A percentile compares a stretch with the other conserved stretches of the same genome.
These are phyloP conservation scores for Pleurotus platypus DNA, from an alignment of 768 basidiomycete genomes.

Conservation along the genomic window DNA sequence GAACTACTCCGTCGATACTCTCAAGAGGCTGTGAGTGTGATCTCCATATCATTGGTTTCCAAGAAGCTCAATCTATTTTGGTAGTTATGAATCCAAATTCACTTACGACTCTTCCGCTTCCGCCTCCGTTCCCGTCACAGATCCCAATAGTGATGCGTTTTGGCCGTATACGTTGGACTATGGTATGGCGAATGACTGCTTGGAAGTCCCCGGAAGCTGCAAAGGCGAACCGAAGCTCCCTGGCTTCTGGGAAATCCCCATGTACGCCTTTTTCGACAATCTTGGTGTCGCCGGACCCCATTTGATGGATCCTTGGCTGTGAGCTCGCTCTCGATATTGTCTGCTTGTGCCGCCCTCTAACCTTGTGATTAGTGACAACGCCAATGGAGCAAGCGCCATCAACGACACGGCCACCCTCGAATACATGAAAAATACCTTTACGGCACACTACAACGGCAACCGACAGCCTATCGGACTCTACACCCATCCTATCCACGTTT, in stretches of 20 bases:
- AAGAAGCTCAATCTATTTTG: background rate
- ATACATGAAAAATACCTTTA: constrained; percentile 76
- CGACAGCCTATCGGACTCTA: constrained; percentile 80
- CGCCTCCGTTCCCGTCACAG: constrained; percentile 62
- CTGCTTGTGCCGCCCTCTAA: background rate
- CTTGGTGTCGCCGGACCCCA: constrained; percentile 53
- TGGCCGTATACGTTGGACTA: constrained; percentile 85
- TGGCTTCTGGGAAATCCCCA: constrained; percentile 83
- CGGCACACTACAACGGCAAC: constrained; percentile 68
- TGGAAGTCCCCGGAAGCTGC: constrained; percentile 51
- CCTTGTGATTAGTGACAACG: constrained; percentile 36
- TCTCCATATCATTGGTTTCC: background rate
- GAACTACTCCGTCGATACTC: constrained; percentile 59
- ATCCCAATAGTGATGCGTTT: constrained; percentile 64
- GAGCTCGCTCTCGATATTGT: constrained; percentile 20
- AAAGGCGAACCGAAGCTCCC: constrained; percentile 68
- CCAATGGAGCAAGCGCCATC: constrained; percentile 44
- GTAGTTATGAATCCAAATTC: constrained; percentile 44
- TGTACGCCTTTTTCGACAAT: constrained; percentile 75
- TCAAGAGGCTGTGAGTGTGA: constrained; percentile 40
- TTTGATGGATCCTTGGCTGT: constrained; percentile 86
- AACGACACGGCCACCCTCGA: constrained; percentile 63
- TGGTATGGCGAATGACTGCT: constrained; percentile 77
- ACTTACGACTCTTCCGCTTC: constrained; percentile 68
- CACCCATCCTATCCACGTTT: constrained; percentile 77